Conservation (phyloP, 495 filamentous ascomycete species). For the Mytilinidion resinicola region DNA sequence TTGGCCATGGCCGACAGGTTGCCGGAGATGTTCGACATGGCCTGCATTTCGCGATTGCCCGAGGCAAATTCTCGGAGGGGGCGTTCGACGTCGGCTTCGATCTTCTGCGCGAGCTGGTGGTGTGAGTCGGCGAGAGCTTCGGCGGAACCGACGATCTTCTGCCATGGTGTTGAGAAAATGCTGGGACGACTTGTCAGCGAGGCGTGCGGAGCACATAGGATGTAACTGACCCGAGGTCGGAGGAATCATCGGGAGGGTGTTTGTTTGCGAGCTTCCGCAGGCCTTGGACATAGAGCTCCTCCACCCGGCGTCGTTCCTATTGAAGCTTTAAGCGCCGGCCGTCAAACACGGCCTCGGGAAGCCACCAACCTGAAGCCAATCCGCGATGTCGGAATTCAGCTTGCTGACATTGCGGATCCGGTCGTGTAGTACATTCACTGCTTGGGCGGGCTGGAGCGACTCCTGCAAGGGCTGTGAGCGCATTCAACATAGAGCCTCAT, state of each 20-base stretch:
- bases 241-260: slow-evolving; percentile 62
- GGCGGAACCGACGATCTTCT: slow-evolving; percentile 75
- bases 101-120: slow-evolving; percentile 69
- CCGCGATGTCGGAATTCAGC: slow-evolving; percentile 86
- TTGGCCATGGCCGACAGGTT: slow-evolving; percentile 77
- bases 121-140: slow-evolving; percentile 79
- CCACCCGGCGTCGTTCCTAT: slow-evolving; percentile 86
- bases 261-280: slow-evolving; percentile 71
- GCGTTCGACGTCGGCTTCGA: slow-evolving; percentile 86
- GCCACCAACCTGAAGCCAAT: slow-evolving; percentile 79
- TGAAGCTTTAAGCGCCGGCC: slow-evolving; percentile 12
- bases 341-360: neutral
- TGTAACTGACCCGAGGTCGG: slow-evolving; percentile 70
- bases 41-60: slow-evolving; percentile 75
- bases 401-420: slow-evolving; percentile 80
- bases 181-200: slow-evolving; percentile 42
- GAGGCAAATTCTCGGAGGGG: slow-evolving; percentile 67
- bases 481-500: slow-evolving; percentile 5
- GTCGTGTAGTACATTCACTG: slow-evolving; percentile 76
- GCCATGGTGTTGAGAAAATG: slow-evolving; percentile 87
- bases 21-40: slow-evolving; percentile 73
- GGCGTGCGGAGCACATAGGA: neutral
- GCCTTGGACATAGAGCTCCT: slow-evolving; percentile 82
- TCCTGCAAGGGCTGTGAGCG: slow-evolving; percentile 49
- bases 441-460: slow-evolving; percentile 75